A percentile compares a stretch with the other conserved stretches of the same genome.
phyloP scores from a whole-genome alignment of 257 asterid genomes.

The Pogostemon cablin region DNA sequence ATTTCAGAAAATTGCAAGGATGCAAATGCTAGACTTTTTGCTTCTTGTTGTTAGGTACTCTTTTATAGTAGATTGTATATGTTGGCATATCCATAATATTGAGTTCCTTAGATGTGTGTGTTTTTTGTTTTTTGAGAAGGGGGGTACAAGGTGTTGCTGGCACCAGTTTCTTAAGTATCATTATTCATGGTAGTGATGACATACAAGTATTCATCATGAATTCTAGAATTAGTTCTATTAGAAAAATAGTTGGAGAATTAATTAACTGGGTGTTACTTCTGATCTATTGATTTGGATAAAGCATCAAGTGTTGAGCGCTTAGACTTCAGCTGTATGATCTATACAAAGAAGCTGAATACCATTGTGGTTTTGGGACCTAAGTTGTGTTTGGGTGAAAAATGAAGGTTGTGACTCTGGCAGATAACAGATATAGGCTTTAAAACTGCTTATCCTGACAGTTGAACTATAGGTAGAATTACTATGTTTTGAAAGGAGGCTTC shows the following conservation, averaged over 20 bases:
- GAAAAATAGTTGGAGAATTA: background rate
- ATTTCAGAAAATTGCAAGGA: background rate
- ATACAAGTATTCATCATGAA: background rate
- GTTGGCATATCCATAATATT: background rate
- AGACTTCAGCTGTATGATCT: slow-evolving; percentile 14
- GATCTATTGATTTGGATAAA: slow-evolving; percentile 22
- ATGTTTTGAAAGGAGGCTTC: background rate
- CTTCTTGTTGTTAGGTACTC: background rate
- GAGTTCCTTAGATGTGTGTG: background rate
- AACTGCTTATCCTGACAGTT: slow-evolving; percentile 18
- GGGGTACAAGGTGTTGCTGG: background rate
- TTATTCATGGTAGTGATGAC: background rate
- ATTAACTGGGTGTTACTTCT: slow-evolving; percentile 3
- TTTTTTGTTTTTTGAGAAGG: slow-evolving; percentile 1
- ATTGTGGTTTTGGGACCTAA: background rate
- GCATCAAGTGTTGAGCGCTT: background rate
- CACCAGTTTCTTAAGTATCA: background rate
- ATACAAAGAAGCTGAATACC: background rate
- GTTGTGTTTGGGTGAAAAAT: background rate
- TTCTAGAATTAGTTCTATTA: no score
- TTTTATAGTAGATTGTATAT: background rate
- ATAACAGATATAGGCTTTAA: background rate
- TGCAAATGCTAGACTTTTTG: background rate
- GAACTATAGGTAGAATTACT: background rate
- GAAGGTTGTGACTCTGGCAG: background rate